phyloP scores from a whole-genome alignment of 2,329 filamentous ascomycete genomes.

The Colletotrichum melonis region DNA sequence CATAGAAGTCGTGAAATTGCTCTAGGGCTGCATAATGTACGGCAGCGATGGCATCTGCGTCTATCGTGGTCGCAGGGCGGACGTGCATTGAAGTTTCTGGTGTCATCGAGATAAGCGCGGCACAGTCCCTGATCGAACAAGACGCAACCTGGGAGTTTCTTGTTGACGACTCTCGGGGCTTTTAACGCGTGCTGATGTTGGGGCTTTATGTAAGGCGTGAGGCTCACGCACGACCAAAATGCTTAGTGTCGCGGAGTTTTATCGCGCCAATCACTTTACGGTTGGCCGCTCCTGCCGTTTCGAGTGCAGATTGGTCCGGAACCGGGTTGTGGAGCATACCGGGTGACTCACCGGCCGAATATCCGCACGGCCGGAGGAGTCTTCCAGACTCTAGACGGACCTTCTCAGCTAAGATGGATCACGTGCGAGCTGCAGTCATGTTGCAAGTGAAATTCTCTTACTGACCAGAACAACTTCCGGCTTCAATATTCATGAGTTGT shows the following conservation, averaged over 20 bases:
- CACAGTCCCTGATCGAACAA: not conserved
- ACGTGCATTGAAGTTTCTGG: not conserved
- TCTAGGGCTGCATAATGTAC: constrained; percentile 38
- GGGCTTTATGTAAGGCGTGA: not conserved
- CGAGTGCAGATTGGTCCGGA: not conserved
- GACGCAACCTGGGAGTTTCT: not conserved
- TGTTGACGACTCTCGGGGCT: not conserved
- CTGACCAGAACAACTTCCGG: too few species aligned
- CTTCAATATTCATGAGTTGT: too few species aligned
- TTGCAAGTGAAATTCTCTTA: too few species aligned
- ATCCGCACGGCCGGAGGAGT: too few species aligned
- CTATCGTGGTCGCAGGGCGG: constrained; percentile 27
- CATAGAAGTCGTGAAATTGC: constrained; percentile 37
- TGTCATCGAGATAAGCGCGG: not conserved
- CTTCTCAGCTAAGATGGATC: too few species aligned
- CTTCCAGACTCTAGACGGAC: too few species aligned
- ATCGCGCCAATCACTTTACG: not conserved
- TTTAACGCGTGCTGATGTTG: not conserved
- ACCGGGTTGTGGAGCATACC: not conserved
- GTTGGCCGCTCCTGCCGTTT: not conserved
- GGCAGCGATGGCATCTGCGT: constrained; percentile 30
- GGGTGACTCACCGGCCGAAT: not conserved
- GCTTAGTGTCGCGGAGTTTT: not conserved
- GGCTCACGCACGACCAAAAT: too few species aligned
- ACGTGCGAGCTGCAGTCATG: too few species aligned